Percentiles rank a stretch among this genome's conserved stretches.
phyloP scores from a whole-genome alignment of 192 early-diverging fungal genomes.

The Powellomyces hirtus region DNA sequence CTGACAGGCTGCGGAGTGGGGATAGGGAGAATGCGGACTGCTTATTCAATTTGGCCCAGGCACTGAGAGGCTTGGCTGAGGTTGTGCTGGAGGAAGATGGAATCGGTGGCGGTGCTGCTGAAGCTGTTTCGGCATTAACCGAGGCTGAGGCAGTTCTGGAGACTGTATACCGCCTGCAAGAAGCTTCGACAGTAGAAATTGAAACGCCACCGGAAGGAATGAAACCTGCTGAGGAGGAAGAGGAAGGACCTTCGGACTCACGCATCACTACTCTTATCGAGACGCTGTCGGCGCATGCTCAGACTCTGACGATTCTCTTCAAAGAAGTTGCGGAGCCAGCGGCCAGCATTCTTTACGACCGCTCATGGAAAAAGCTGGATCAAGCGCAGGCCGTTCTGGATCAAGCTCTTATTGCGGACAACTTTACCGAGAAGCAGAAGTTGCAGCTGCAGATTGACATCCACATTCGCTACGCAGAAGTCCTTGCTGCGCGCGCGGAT shows the following conservation, averaged over 20 bases:
- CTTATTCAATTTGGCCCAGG: slow-evolving; percentile 69
- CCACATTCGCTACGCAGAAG: slow-evolving; percentile 29
- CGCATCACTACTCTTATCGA: slow-evolving; percentile 33
- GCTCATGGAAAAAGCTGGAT: slow-evolving; percentile 10
- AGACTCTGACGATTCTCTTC: slow-evolving; percentile 30
- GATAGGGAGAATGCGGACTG: slow-evolving; percentile 62
- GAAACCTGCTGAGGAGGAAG: not conserved
- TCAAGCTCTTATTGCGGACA: not conserved
- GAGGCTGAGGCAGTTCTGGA: slow-evolving; percentile 38
- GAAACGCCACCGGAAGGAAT: slow-evolving; percentile 5
- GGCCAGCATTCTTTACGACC: slow-evolving; percentile 17
- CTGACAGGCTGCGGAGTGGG: slow-evolving; percentile 45
- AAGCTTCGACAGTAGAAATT: not conserved
- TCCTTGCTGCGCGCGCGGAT: slow-evolving; percentile 30
- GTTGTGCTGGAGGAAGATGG: slow-evolving; percentile 46
- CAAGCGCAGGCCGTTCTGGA: slow-evolving; percentile 4
- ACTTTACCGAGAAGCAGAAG: not conserved
- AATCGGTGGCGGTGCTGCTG: slow-evolving; percentile 42
- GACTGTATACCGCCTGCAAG: slow-evolving; percentile 17
- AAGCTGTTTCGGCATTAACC: slow-evolving; percentile 32
- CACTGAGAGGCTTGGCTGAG: slow-evolving; percentile 57
- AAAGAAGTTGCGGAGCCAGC: slow-evolving; percentile 15
- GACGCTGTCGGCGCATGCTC: slow-evolving; percentile 39
- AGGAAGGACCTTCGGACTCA: slow-evolving; percentile 7
- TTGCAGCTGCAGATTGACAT: not conserved